A percentile compares a stretch with the other conserved stretches of the same genome.
Conservation (phyloP, 2,329 filamentous ascomycete genomes). For the Beauveria sp. region DNA sequence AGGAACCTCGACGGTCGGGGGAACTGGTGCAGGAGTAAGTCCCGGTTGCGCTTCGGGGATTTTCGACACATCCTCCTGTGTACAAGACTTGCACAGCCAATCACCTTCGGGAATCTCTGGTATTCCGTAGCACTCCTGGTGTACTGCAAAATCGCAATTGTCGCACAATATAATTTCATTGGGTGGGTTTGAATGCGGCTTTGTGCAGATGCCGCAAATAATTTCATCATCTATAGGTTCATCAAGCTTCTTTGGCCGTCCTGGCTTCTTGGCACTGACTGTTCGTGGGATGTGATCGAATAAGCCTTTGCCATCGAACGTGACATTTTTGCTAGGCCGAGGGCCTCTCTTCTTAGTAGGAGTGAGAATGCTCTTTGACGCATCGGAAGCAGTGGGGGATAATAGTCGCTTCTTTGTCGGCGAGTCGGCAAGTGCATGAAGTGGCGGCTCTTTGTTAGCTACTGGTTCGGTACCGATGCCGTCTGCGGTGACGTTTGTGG, state of each 20-base stretch:
- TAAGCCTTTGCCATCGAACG: constrained; percentile 39
- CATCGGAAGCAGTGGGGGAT: constrained; percentile 3
- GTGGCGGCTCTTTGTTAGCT: not conserved
- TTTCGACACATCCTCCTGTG: constrained; percentile 36
- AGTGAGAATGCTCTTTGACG: constrained; percentile 49
- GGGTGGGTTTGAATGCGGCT: constrained; percentile 47
- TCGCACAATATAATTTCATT: constrained; percentile 61
- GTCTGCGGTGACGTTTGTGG: not conserved
- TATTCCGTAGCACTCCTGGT: constrained; percentile 54
- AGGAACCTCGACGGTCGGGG: constrained; percentile 26
- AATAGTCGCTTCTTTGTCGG: constrained; percentile 11
- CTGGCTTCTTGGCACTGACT: constrained; percentile 20
- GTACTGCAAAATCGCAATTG: constrained; percentile 53
- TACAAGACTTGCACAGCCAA: constrained; percentile 54
- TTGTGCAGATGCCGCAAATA: constrained; percentile 49
- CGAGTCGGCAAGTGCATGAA: not conserved
- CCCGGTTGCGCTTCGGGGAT: constrained; percentile 16
- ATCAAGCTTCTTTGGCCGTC: constrained; percentile 23
- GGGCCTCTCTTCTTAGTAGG: constrained; percentile 40
- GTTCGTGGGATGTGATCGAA: constrained; percentile 45
- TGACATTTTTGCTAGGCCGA: constrained; percentile 45
- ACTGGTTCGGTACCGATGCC: not conserved
- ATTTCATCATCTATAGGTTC: constrained; percentile 40
- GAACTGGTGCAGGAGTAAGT: constrained; percentile 10
- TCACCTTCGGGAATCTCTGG: constrained; percentile 52